Conservation (phyloP, 805 yeast genomes). For the Jamesozyma piceae region DNA sequence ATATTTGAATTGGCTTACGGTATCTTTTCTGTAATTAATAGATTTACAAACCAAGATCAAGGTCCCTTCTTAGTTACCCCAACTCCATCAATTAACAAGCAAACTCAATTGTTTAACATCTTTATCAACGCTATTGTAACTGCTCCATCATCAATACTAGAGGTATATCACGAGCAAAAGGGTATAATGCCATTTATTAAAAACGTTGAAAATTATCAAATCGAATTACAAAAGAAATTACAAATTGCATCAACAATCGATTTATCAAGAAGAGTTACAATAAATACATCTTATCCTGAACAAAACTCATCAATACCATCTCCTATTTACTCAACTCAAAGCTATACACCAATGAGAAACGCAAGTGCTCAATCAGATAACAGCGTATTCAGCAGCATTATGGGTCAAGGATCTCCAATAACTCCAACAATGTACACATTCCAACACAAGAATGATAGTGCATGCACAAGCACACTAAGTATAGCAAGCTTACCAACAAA, state of each 20-base stretch:
- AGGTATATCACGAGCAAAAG: constrained; percentile 17
- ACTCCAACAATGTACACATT: constrained; percentile 28
- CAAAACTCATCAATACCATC: constrained; percentile 20
- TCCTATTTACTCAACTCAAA: constrained; percentile 23
- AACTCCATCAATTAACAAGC: constrained; percentile 14
- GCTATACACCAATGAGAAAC: constrained; percentile 28
- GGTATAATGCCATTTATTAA: constrained; percentile 20
- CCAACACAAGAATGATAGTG: constrained; percentile 21
- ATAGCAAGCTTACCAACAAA: constrained; percentile 20
- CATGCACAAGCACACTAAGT: constrained; percentile 24
- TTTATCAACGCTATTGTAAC: constrained; percentile 19
- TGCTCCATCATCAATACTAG: constrained; percentile 19
- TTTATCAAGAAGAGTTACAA: constrained; percentile 13
- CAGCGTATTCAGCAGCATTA: constrained; percentile 22
- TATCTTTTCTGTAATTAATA: constrained; percentile 24
- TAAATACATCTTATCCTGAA: constrained; percentile 4
- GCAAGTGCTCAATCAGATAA: constrained; percentile 27
- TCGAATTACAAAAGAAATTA: constrained; percentile 19
- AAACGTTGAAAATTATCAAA: constrained; percentile 15
- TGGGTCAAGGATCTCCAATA: constrained; percentile 25
- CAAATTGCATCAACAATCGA: constrained; percentile 22
- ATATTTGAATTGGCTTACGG: constrained; percentile 27
- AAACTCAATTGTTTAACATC: constrained; percentile 17
- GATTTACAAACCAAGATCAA: constrained; percentile 25
- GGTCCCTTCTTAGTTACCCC: constrained; percentile 25